Conservation (phyloP, 768 basidiomycete species). For the Nidularia sp. region DNA sequence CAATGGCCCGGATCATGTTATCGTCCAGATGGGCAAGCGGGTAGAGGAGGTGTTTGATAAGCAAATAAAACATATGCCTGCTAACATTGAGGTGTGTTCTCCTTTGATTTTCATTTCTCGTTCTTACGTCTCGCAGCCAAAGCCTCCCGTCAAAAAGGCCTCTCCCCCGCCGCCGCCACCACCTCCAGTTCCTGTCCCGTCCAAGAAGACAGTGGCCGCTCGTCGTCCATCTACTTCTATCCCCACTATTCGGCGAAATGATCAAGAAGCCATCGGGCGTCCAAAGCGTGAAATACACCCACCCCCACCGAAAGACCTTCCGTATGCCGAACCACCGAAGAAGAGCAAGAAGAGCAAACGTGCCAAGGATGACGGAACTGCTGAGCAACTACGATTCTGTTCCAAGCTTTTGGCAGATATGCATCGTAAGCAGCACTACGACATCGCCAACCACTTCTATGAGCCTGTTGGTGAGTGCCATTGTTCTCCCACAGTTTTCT, state of each 20-base stretch:
- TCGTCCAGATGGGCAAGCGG: conserved; percentile 76
- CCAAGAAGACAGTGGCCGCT: conserved; percentile 42
- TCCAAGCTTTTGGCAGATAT: conserved; percentile 70
- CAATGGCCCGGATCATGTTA: conserved; percentile 87
- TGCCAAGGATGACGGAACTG: conserved; percentile 60
- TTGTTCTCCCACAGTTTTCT: conserved; percentile 2
- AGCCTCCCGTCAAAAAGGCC: conserved; percentile 44
- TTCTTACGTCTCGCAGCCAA: conserved; percentile 20
- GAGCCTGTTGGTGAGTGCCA: conserved; percentile 77
- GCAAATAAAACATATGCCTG: conserved; percentile 79
- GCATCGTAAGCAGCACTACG: conserved; percentile 72
- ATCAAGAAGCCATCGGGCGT: conserved; percentile 58
- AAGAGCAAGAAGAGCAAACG: conserved; percentile 61
- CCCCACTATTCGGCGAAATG: conserved; percentile 80
- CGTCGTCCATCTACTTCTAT: conserved; percentile 79
- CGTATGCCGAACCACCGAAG: conserved; percentile 76
- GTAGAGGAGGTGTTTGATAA: conserved; percentile 87
- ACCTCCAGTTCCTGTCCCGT: conserved; percentile 34
- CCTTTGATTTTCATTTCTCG: conserved; percentile 3
- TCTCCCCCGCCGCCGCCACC: conserved; percentile 37
- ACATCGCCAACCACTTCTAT: conserved; percentile 79
- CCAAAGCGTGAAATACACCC: conserved; percentile 98
- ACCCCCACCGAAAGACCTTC: conserved; percentile 86
- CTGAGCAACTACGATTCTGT: conserved; percentile 85
- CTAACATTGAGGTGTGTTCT: conserved; percentile 63